Evolutionary conservation across 148 eudicot species (phyloP), one percentile per base, ranked within the genome.

Genomic region (Chenopodium formosanum): DNA sequence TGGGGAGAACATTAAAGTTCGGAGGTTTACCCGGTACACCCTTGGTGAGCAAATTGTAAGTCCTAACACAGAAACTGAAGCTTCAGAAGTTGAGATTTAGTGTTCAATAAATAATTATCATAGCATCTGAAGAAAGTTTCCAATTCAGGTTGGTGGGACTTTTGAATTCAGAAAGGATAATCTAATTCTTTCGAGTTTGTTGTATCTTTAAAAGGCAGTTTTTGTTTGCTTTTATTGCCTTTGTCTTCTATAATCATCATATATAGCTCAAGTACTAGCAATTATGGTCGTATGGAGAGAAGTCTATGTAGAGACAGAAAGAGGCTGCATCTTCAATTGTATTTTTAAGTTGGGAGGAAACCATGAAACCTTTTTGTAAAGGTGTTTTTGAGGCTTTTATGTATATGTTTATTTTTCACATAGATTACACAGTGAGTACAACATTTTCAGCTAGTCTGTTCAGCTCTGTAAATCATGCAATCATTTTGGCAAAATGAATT

Each of bases 1-100:
- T 19, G 99, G 99, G 80, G 99, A 94, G 88, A 97, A 97, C 84
- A 91, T 97, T 0, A 97, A 94, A 82, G 96, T 97, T 44, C 86
- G 98, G 80, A 88, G 98, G 64, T 97, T 97, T 63, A 78, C 88
- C 53, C 89, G 97, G 25, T 97, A 92, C 83, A 92, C 95, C 48
- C 93, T 96, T 19, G 97, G 99, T 7, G 93, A 94, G 85, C 69
- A 64, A 69, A 84, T 31, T 23, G 91, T 80, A 27, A 79, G 40
- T 52, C 65, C 81, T 3, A 73, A 77, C 63, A 46, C 91, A 10
- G 89, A 85, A 72, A 48, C 84, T 11, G 87, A 90, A 76, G 85
- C 82, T 67, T 40, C 44, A 40, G 44, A 40, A 40, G 44, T 40
- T 86, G 81, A 87, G 84, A 8, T 12, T 27, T 16, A 62, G 70